Evolutionary conservation across 257 asterid species (phyloP).

Genomic region (Solanum dulcamara): DNA sequence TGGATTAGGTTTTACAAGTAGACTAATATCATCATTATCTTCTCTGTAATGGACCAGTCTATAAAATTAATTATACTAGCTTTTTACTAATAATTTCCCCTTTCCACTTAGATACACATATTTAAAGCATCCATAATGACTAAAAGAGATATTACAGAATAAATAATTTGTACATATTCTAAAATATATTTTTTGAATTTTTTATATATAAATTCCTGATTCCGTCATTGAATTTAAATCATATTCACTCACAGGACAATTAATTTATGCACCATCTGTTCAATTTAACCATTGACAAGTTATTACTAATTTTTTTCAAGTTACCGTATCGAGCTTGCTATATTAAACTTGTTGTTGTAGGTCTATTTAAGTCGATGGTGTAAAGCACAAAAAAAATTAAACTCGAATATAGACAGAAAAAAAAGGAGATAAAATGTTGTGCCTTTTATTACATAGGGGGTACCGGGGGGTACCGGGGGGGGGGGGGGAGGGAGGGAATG

Average conservation of each 20-base stretch:
- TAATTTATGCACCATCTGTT: neutral
- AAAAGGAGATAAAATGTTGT: too few species aligned
- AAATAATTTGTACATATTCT: neutral
- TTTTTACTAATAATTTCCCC: neutral
- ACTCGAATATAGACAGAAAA: too few species aligned
- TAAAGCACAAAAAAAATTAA: too few species aligned
- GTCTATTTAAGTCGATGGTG: neutral
- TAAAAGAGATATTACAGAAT: neutral
- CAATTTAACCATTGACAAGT: neutral
- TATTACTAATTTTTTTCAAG: too few species aligned
- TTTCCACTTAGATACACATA: neutral
- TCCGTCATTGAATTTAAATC: neutral
- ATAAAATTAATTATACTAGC: neutral
- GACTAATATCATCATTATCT: neutral
- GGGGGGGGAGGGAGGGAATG: too few species aligned
- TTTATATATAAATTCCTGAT: neutral
- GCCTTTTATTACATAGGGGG: too few species aligned
- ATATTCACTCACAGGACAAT: neutral
- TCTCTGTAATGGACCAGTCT: neutral
- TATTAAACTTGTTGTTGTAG: neutral
- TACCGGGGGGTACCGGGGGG: too few species aligned
- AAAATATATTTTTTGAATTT: neutral
- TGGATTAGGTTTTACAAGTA: neutral
- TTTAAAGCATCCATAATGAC: neutral
- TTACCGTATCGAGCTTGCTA: neutral